Conservation (phyloP, 176 grass and related monocot species). For the Rhynchospora pubera region DNA sequence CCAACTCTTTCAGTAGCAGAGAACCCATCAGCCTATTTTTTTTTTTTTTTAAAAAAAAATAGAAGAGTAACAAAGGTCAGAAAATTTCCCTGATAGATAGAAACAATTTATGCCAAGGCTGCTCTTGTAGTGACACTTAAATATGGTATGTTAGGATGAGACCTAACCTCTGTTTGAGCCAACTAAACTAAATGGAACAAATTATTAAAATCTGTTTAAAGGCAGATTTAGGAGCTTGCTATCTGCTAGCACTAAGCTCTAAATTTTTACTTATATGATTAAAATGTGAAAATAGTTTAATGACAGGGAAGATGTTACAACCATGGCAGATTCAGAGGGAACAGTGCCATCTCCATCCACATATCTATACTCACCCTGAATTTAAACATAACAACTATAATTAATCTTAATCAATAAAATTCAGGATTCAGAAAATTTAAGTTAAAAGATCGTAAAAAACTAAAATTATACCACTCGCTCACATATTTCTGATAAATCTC, state of each 20-base stretch:
- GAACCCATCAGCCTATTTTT: slow-evolving; percentile 74
- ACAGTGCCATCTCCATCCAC: slow-evolving; percentile 95
- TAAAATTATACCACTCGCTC: slow-evolving; percentile 52
- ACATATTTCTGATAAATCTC: slow-evolving; percentile 78
- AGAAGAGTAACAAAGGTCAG: background rate
- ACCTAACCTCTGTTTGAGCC: background rate
- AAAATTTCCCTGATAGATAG: background rate
- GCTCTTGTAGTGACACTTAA: too few relatives aligned
- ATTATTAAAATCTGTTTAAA: background rate
- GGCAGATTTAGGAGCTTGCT: background rate
- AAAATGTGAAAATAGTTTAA: background rate
- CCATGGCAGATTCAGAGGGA: slow-evolving; percentile 71
- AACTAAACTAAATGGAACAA: background rate
- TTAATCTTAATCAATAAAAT: slow-evolving; percentile 14
- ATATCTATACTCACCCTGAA: slow-evolving; percentile 69
- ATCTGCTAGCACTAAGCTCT: background rate
- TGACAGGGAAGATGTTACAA: slow-evolving; percentile 4
- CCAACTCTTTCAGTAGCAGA: slow-evolving; percentile 59
- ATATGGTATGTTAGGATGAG: background rate
- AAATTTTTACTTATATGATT: background rate
- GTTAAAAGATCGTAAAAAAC: slow-evolving; percentile 4
- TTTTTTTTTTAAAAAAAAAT: background rate
- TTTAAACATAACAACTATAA: slow-evolving; percentile 17
- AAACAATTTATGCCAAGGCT: background rate
- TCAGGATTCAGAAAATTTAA: background rate